These are phyloP conservation scores for Desmodesmus armatus DNA, from an alignment of 139 green algal genomes.

Conservation along the genomic window DNA sequence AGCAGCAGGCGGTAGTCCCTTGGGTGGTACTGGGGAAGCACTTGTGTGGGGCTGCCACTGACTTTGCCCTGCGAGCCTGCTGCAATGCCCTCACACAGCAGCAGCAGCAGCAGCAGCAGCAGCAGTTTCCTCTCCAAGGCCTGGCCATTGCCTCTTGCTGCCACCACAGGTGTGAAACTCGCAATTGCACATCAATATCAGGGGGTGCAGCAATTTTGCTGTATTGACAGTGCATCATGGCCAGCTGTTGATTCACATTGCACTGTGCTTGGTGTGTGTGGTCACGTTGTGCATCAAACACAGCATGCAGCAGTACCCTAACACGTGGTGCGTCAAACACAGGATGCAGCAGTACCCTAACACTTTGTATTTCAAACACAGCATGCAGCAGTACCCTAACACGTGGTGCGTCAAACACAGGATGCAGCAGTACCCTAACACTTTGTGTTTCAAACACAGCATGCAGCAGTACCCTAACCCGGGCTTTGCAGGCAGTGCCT, in stretches of 20 bases:
- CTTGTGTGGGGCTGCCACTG: slow-evolving; percentile 80
- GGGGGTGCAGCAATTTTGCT: not conserved
- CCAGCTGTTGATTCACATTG: not conserved
- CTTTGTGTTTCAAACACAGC: too few relatives aligned
- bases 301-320: not conserved
- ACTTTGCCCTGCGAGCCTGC: slow-evolving; percentile 70
- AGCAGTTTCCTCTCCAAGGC: not conserved
- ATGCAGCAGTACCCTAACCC: not conserved
- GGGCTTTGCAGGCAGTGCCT: not conserved
- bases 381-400: too few relatives aligned
- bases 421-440: too few relatives aligned
- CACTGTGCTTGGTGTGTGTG: not conserved
- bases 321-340: not conserved
- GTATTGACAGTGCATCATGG: not conserved
- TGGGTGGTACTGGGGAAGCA: slow-evolving; percentile 70
- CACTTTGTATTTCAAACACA: not conserved
- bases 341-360: not conserved
- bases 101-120: slow-evolving; percentile 2
- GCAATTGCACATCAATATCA: not conserved
- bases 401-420: too few relatives aligned
- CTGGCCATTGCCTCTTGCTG: not conserved
- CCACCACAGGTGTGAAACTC: not conserved
- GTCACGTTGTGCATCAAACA: not conserved
- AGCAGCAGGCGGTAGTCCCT: not conserved
- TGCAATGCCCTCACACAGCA: slow-evolving; percentile 1